Conservation (phyloP, 192 early-diverging fungal species). For the Backusella morwellensis region DNA sequence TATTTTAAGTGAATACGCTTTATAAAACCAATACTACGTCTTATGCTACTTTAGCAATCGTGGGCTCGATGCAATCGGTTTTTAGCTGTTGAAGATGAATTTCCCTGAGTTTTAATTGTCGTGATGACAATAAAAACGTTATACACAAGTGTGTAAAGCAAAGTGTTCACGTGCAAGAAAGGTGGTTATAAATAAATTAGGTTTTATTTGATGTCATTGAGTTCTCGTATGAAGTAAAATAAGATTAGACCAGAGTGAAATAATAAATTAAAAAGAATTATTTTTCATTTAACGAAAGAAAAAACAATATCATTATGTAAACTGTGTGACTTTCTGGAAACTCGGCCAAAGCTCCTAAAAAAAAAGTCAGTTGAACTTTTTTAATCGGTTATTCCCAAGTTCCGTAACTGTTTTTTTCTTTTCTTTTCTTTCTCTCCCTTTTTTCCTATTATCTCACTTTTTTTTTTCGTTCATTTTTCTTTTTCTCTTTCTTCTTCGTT, state of each 20-base stretch:
- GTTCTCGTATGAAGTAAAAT: background rate
- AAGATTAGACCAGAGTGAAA: background rate
- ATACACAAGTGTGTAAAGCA: background rate
- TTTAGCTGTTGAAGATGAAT: background rate
- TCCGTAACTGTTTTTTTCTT: conserved; percentile 3
- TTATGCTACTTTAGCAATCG: background rate
- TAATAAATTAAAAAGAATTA: background rate
- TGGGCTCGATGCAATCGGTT: background rate
- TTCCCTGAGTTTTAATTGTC: background rate
- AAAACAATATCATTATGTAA: background rate
- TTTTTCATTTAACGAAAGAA: background rate
- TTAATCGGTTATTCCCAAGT: background rate
- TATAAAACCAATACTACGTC: too few relatives aligned
- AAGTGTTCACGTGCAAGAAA: background rate
- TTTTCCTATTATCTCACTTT: background rate
- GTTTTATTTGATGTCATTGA: background rate
- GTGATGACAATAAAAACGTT: background rate
- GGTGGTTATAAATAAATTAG: background rate
- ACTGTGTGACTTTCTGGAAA: conserved; percentile 1
- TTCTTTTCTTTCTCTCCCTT: background rate
- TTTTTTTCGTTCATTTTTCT: background rate
- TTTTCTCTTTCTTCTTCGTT: background rate
- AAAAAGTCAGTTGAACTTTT: background rate
- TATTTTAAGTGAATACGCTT: background rate
- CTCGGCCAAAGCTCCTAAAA: background rate